Conservation (phyloP, 352 stramenopile species). For the Blastocystis sp. region DNA sequence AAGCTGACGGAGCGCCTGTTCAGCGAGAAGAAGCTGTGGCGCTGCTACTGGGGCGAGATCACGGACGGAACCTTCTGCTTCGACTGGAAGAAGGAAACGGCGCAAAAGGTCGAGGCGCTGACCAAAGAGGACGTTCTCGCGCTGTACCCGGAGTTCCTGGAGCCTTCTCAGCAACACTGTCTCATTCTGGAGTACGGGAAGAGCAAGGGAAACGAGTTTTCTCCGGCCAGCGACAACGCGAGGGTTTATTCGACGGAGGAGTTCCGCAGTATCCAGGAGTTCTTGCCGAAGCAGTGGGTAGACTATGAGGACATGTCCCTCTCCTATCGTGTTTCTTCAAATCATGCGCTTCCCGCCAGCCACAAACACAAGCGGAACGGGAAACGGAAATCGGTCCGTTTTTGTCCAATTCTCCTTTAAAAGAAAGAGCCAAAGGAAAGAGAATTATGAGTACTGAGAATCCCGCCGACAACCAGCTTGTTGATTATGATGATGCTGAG, state of each 20-base stretch:
- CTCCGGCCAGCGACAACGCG: background rate
- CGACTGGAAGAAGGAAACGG: background rate
- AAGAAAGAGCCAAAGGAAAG: slow-evolving; percentile 8
- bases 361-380: background rate
- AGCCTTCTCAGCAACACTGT: background rate
- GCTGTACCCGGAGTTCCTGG: slow-evolving; percentile 6
- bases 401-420: background rate
- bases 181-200: slow-evolving; percentile 56
- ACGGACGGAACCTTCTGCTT: slow-evolving; percentile 26
- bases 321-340: background rate
- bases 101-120: background rate
- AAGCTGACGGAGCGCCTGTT: slow-evolving; percentile 1
- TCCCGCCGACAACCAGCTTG: slow-evolving; percentile 54
- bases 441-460: slow-evolving; percentile 68
- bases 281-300: slow-evolving; percentile 21
- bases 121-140: background rate
- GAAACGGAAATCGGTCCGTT: slow-evolving; percentile 2
- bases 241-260: background rate
- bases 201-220: background rate
- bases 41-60: slow-evolving; percentile 11
- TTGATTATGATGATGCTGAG: slow-evolving; percentile 67
- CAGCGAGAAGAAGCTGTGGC: slow-evolving; percentile 12
- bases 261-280: background rate
- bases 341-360: no score
- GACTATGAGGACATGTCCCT: slow-evolving; percentile 44